Base-by-base conservation (phyloP, 73 alveolate genomes). In the Paramecium sexaurelia region DNA sequence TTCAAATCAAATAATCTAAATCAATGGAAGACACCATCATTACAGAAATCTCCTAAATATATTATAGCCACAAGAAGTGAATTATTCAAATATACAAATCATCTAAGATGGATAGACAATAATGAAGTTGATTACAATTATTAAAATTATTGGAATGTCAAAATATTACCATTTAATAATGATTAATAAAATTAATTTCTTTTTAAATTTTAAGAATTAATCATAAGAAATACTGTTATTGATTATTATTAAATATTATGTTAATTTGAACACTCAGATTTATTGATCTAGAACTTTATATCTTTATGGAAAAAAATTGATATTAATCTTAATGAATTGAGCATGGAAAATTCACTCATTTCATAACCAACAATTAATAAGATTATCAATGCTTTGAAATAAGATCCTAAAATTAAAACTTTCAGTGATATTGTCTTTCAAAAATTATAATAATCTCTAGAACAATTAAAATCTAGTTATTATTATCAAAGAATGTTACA, bases 21-120 rank as follows among this genome's bases (percentile, higher is more conserved):
- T 29, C 11, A 61, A 61, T 61, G 83, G 83, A 61, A 32, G 9
- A 61, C 83, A 22, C 83, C 83, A 8, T 29, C 20, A 0, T 32
- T 61, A 11, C 11, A 10, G 26, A 61, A 61, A 11, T 26, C 83
- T 29, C 83, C 83, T 22, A 61, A 61, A 61, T 61, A 29, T 24
- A 61, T 61, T 61, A 29, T 61, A 11, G 83, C 43, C 11, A 61
- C 83, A 11, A 61, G 83, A 61, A 61, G 83, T 61, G 83, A 61
- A 61, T 61, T 61, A 26, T 61, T 61, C 9, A 26, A 61, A 32
- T 61, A 29, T 61, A 3, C 39, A 8, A 32, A 61, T 26, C 83
- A 61, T 61, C 8, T 61, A 10, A 26, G 83, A 29, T 61, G 83
- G 83, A 61, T 61, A 29, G 43, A 61, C 26, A 32, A 29, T 61